Conservation (phyloP, 2,329 filamentous ascomycete genomes). For the Fusarium chaquense region DNA sequence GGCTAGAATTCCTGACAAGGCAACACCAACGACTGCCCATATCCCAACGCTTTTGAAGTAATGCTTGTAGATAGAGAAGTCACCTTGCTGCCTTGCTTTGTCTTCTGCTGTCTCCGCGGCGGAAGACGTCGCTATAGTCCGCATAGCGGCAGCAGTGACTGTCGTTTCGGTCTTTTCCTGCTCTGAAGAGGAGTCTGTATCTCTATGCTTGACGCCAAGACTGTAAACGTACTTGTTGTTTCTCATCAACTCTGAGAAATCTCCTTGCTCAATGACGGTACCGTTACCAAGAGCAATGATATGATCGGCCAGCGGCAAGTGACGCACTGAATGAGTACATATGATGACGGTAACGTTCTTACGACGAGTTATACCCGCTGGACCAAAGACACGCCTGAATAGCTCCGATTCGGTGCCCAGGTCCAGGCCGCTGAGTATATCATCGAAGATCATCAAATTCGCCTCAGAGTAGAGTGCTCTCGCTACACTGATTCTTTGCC, state of each 20-base stretch:
- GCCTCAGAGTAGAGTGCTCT: slow-evolving; percentile 59
- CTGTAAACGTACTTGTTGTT: slow-evolving; percentile 56
- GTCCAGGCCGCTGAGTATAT: slow-evolving; percentile 60
- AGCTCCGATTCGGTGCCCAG: slow-evolving; percentile 58
- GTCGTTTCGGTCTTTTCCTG: not conserved
- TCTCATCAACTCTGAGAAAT: slow-evolving; percentile 43
- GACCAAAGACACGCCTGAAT: slow-evolving; percentile 58
- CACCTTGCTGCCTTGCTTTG: slow-evolving; percentile 49
- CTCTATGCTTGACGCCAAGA: slow-evolving; percentile 50
- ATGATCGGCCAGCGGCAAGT: slow-evolving; percentile 56
- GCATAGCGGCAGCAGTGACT: not conserved
- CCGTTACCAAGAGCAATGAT: slow-evolving; percentile 61
- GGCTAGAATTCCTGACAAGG: slow-evolving; percentile 37
- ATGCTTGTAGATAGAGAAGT: slow-evolving; percentile 52
- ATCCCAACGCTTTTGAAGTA: slow-evolving; percentile 50
- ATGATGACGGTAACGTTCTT: slow-evolving; percentile 58
- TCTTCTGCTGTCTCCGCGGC: slow-evolving; percentile 30
- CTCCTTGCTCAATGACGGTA: slow-evolving; percentile 57
- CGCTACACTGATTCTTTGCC: slow-evolving; percentile 55
- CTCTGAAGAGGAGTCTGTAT: not conserved
- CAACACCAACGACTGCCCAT: slow-evolving; percentile 32
- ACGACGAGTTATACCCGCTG: slow-evolving; percentile 54
- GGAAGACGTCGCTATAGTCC: not conserved
- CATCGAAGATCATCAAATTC: slow-evolving; percentile 59
- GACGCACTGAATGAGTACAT: slow-evolving; percentile 50